phyloP scores from a whole-genome alignment of 805 yeast species.

The Saccharomycopsis olivae region DNA sequence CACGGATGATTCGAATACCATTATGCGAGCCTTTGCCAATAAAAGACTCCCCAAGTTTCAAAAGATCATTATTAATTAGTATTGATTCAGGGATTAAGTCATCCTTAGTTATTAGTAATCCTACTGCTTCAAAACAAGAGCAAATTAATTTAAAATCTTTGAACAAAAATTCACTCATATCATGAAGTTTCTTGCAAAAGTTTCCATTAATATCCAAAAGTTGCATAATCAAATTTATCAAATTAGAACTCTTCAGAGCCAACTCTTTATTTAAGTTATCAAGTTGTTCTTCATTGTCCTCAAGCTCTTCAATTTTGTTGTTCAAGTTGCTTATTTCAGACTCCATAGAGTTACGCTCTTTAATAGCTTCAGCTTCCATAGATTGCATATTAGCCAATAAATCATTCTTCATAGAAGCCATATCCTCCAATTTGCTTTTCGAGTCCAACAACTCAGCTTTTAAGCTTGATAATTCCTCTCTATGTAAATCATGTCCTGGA shows the following conservation, averaged over 20 bases:
- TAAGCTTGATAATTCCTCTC: slow-evolving; percentile 2
- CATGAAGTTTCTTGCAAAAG: slow-evolving; percentile 29
- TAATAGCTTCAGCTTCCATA: slow-evolving; percentile 46
- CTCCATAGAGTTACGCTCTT: slow-evolving; percentile 40
- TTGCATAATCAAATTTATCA: slow-evolving; percentile 23
- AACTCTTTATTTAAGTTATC: slow-evolving; percentile 34
- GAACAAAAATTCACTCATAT: slow-evolving; percentile 31
- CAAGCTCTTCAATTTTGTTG: slow-evolving; percentile 37
- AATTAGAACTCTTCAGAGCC: slow-evolving; percentile 18
- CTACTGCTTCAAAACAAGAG: slow-evolving; percentile 61
- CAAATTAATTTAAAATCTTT: slow-evolving; percentile 40
- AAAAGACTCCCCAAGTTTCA: slow-evolving; percentile 14
- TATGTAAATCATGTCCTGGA: background rate
- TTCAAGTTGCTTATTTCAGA: slow-evolving; percentile 40
- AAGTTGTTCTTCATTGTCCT: slow-evolving; percentile 33
- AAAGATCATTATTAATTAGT: slow-evolving; percentile 9
- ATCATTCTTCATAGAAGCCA: slow-evolving; percentile 44
- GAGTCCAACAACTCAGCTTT: slow-evolving; percentile 16
- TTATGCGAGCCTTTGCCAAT: slow-evolving; percentile 22
- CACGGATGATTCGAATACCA: slow-evolving; percentile 51
- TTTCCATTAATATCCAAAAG: slow-evolving; percentile 26
- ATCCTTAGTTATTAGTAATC: slow-evolving; percentile 50
- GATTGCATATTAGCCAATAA: slow-evolving; percentile 57
- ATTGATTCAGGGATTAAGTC: slow-evolving; percentile 18
- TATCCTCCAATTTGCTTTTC: slow-evolving; percentile 20